Conservation (phyloP, 1,284 basidiomycete genomes). For the Rhodotorula mucilaginosa region DNA sequence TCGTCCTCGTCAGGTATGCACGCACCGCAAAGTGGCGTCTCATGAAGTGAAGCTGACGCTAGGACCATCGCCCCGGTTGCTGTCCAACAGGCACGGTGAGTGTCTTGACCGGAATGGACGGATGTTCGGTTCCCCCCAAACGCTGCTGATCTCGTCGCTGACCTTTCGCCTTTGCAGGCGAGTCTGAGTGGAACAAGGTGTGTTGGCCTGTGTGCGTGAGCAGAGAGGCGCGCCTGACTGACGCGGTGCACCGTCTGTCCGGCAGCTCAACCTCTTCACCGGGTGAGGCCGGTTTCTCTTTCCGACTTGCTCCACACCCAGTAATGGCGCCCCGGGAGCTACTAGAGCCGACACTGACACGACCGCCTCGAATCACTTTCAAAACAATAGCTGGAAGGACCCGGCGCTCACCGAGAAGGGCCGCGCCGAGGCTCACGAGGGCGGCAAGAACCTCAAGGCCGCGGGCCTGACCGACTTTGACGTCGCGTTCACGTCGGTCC, state of each 20-base stretch:
- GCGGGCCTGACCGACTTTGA: slow-evolving; percentile 47
- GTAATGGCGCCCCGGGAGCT: background rate
- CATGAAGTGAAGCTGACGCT: no score
- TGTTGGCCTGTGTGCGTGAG: background rate
- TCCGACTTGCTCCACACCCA: background rate
- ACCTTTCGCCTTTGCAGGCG: background rate
- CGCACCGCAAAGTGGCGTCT: no score
- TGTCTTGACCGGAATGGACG: background rate
- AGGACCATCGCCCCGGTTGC: no score
- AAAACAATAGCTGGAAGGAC: slow-evolving; percentile 30
- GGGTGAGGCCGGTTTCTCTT: slow-evolving; percentile 16
- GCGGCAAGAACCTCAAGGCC: slow-evolving; percentile 45
- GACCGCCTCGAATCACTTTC: no score
- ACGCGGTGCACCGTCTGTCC: background rate
- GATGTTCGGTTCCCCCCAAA: background rate
- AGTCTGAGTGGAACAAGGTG: slow-evolving; percentile 36
- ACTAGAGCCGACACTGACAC: background rate
- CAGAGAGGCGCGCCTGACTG: background rate
- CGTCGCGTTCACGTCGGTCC: slow-evolving; percentile 52
- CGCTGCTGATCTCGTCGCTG: background rate
- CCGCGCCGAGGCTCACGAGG: slow-evolving; percentile 42
- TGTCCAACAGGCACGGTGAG: slow-evolving; percentile 8
- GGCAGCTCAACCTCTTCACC: slow-evolving; percentile 42
- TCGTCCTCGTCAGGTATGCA: slow-evolving; percentile 38
- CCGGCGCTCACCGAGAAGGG: slow-evolving; percentile 40